Evolutionary conservation across 2,329 filamentous ascomycete species (phyloP).

Genomic region (Epicoccum sorghinum): DNA sequence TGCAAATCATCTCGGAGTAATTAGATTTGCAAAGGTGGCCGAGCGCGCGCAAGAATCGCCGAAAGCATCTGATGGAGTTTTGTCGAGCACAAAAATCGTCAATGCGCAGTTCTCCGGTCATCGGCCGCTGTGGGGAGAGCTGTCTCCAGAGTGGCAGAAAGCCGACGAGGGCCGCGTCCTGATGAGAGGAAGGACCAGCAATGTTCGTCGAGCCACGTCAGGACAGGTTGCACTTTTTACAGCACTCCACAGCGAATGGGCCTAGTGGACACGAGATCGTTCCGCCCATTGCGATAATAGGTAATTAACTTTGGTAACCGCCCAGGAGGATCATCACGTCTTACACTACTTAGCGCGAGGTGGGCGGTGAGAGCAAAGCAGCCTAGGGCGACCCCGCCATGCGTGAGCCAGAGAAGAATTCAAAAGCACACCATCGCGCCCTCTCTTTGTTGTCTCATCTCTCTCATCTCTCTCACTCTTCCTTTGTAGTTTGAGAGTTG

Average conservation of each 20-base stretch:
- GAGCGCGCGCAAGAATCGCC: not conserved
- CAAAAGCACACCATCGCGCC: conserved; percentile 46
- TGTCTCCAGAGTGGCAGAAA: conserved; percentile 11
- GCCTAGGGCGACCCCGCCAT: conserved; percentile 28
- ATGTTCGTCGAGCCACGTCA: not conserved
- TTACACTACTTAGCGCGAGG: conserved; percentile 5
- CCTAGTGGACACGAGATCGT: not conserved
- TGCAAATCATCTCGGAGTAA: not conserved
- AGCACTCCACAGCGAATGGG: not conserved
- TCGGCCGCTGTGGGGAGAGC: conserved; percentile 14
- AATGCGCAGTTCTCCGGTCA: conserved; percentile 16
- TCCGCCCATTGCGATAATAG: not conserved
- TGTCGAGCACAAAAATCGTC: conserved; percentile 3
- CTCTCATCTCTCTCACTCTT: conserved; percentile 21
- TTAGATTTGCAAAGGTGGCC: not conserved
- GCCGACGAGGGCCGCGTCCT: not conserved
- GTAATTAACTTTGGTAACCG: not conserved
- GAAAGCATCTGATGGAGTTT: not conserved
- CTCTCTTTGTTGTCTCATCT: conserved; percentile 12
- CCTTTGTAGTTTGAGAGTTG: conserved; percentile 15
- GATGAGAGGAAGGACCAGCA: not conserved
- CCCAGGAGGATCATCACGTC: conserved; percentile 11
- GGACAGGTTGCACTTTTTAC: not conserved
- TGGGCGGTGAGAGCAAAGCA: conserved; percentile 17
- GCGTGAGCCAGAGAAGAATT: conserved; percentile 36